Evolutionary conservation across 139 green algal genomes (phyloP).

Genomic region (Tetratostichococcus sp.): DNA sequence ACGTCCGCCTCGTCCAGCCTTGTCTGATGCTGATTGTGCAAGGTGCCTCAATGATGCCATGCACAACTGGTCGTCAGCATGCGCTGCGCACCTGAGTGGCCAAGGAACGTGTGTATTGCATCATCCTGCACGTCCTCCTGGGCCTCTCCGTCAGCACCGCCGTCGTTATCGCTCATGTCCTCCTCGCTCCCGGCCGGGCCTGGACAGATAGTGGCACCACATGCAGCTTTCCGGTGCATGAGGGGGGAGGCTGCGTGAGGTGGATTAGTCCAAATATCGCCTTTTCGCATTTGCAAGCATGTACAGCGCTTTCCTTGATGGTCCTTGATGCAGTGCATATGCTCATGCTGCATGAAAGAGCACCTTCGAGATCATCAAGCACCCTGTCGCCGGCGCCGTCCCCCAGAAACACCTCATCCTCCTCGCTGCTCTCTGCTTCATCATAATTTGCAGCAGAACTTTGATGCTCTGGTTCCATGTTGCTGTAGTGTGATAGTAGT

Average conservation of each 20-base stretch:
- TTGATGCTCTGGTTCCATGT: too few relatives aligned
- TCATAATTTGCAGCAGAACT: too few relatives aligned
- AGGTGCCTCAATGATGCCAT: not conserved
- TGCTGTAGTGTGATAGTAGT: too few relatives aligned
- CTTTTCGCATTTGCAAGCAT: slow-evolving; percentile 1
- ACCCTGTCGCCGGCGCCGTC: slow-evolving; percentile 1
- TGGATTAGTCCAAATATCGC: too few relatives aligned
- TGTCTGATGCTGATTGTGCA: not conserved
- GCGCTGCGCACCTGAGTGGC: slow-evolving; percentile 38
- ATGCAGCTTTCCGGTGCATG: not conserved
- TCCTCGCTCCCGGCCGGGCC: slow-evolving; percentile 24
- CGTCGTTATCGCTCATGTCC: slow-evolving; percentile 3
- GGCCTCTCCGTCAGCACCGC: not conserved
- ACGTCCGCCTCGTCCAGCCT: not conserved
- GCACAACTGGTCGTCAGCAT: not conserved
- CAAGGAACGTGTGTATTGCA: slow-evolving; percentile 63
- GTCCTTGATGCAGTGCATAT: not conserved
- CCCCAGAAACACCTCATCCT: not conserved
- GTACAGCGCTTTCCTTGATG: not conserved
- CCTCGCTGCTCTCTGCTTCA: not conserved
- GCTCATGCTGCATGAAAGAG: too few relatives aligned
- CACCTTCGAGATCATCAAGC: slow-evolving; percentile 1
- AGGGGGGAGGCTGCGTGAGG: not conserved
- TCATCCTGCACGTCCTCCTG: slow-evolving; percentile 42
- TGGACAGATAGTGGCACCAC: not conserved